phyloP scores from a whole-genome alignment of 192 early-diverging fungal genomes.

The Coemansia sp. region DNA sequence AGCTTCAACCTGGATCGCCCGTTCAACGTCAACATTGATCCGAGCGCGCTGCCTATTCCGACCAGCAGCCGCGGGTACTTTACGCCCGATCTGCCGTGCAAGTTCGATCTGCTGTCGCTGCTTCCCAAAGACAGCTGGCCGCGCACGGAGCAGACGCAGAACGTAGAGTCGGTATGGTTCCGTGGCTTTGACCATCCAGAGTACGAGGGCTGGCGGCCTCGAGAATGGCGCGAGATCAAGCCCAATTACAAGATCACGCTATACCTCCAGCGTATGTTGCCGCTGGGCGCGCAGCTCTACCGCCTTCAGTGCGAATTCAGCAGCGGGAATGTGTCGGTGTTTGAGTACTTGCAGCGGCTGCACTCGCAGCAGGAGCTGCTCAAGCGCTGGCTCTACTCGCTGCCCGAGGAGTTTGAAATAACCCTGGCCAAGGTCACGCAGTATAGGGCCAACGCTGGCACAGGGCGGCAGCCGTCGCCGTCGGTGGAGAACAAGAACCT shows the following conservation, averaged over 20 bases:
- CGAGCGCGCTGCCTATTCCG: slow-evolving; percentile 15
- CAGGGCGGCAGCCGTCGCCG: not conserved
- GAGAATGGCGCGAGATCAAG: slow-evolving; percentile 31
- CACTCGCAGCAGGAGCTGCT: slow-evolving; percentile 34
- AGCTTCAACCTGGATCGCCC: slow-evolving; percentile 44
- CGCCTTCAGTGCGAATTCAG: slow-evolving; percentile 24
- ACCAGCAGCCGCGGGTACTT: slow-evolving; percentile 31
- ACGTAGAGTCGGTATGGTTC: slow-evolving; percentile 22
- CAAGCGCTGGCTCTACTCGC: slow-evolving; percentile 43
- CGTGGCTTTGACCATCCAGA: slow-evolving; percentile 35
- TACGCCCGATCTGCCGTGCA: slow-evolving; percentile 28
- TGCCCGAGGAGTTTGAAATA: slow-evolving; percentile 41
- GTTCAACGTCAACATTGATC: slow-evolving; percentile 23
- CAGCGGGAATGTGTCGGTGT: slow-evolving; percentile 10
- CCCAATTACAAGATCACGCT: slow-evolving; percentile 39
- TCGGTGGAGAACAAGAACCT: slow-evolving; percentile 24
- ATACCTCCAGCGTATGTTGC: slow-evolving; percentile 40
- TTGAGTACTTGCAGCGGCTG: slow-evolving; percentile 21
- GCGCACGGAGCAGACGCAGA: slow-evolving; percentile 2
- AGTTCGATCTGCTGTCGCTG: slow-evolving; percentile 35
- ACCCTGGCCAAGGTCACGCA: slow-evolving; percentile 28
- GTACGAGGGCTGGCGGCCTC: slow-evolving; percentile 34
- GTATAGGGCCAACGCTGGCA: slow-evolving; percentile 3
- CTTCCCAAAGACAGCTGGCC: slow-evolving; percentile 36
- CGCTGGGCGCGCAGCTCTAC: slow-evolving; percentile 34